Evolutionary conservation across 1,139 yeast genomes (phyloP), one percentile per base, ranked within the genome.

Genomic region (Pichia sp.): DNA sequence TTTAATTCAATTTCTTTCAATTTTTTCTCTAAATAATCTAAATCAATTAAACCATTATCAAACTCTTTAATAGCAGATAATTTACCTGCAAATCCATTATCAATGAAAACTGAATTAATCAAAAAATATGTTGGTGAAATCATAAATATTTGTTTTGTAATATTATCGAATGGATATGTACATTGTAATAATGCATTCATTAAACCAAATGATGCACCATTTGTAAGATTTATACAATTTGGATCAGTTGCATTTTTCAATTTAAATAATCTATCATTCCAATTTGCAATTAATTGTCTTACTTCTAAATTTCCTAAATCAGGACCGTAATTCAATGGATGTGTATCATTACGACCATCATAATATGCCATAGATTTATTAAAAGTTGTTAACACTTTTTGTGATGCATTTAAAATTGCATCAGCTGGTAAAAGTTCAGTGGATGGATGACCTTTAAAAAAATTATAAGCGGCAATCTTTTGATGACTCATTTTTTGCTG

Each of bases 201-300:
- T 22, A 85, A 74, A 2, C 97, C 97, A 59, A 79, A 87, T 16
- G 95, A 83, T 0, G 96, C 95, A 16, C 97, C 97, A 32, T 79
- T 84, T 3, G 96, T 87, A 50, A 89, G 65, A 61, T 84, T 86
- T 37, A 89, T 61, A 51, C 68, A 64, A 25, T 80, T 78, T 0
- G 87, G 74, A 42, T 68, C 64, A 0, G 76, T 65, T 6, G 46
- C 40, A 2, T 10, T 40, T 1, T 41, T 12, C 12, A 53, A 35
- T 9, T 64, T 57, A 48, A 75, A 76, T 24, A 64, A 55, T n/a
- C 57, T 54, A 53, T 75, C 70, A 52, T 70, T 68, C 79, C 90
- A 84, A 9, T 68, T 49, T 7, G 79, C 70, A 24, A 87, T 66
- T 20, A 71, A 59, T 11, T 64, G 53, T 45, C 96, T 71, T 6